Evolutionary conservation across 495 filamentous ascomycete species (phyloP), one percentile per base, ranked within the genome.

Genomic region (Penicillium desertorum): DNA sequence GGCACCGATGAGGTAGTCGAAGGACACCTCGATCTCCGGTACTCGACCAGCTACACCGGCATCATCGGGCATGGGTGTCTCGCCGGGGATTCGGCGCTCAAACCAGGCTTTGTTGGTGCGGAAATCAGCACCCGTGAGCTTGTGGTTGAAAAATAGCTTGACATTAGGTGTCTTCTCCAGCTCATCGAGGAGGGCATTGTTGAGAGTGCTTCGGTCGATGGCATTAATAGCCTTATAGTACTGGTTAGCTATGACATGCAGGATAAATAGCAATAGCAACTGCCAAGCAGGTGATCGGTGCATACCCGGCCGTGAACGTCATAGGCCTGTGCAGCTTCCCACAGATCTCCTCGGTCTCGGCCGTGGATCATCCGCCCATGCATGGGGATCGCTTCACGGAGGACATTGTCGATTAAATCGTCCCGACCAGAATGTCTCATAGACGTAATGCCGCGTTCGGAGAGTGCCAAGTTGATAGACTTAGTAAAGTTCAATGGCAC

Each of bases 361-460:
- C 89, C 86, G 67, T 99, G 94, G 50, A 99, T 94, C 94, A 98
- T 98, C n/a, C 94, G 90, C 10, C 92, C 93, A 58, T 86, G 75
- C 90, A 99, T 96, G 6, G 95, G 95, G 53, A 96, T 90, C 0
- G 93, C 89, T 45, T 88, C 83, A 16, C 70, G 71, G 43, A 93
- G 77, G 22, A 98, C 81, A 64, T 86, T 80, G 1, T 91, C 80
- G 47, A 95, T 78, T 25, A 97, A 79, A 11, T 81, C 80, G 6
- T 79, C 67, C 17, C 82, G 79, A 43, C 81, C 73, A 1, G 89
- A 83, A 58, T 88, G 73, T 23, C 81, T 79, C 75, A 98, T 86
- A 32, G 93, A 86, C 64, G 89, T 90, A 66, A 97, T 89, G n/a
- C 94, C 94, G 32, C 94, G 86, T 70, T 97, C 91, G 0, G 94